Evolutionary conservation across 345 rosid genomes (phyloP).

Genomic region (Pseudoturritis turrita): DNA sequence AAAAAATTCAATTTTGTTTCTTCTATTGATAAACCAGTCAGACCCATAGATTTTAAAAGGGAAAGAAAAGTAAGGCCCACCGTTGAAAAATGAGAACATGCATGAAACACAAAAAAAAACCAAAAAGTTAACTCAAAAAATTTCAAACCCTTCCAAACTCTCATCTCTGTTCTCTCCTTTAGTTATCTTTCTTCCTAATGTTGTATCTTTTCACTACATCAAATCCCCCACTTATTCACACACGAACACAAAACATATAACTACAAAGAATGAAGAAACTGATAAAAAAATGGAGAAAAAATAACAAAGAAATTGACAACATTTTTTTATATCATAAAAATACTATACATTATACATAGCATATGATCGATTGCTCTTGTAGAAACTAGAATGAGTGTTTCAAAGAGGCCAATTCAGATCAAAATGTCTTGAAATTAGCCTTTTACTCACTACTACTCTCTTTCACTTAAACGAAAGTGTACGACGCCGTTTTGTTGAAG

Average conservation of each 20-base stretch:
- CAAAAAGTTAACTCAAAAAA: neutral
- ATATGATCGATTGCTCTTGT: constrained; percentile 33
- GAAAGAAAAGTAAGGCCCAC: constrained; percentile 15
- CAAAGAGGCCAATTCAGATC: constrained; percentile 34
- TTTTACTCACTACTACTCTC: constrained; percentile 2
- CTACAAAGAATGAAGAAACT: no score
- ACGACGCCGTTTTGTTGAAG: constrained; percentile 9
- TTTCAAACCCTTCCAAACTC: constrained; percentile 16
- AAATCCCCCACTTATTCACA: constrained; percentile 25
- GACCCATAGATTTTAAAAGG: neutral
- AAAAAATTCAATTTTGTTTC: no score
- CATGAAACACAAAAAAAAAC: constrained; percentile 4
- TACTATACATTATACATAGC: constrained; percentile 32
- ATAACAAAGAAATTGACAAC: neutral
- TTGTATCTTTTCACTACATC: constrained; percentile 26
- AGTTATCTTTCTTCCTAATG: constrained; percentile 13
- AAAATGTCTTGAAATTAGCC: constrained; percentile 24
- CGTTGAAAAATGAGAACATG: constrained; percentile 25
- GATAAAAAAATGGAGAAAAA: neutral
- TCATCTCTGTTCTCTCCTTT: constrained; percentile 3
- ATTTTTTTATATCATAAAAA: constrained; percentile 2
- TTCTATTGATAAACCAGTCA: no score
- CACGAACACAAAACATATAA: constrained; percentile 8
- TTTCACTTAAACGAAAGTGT: neutral
- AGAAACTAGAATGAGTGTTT: constrained; percentile 23